A percentile compares a stretch with the other conserved stretches of the same genome.
Evolutionary conservation across 139 green algal genomes (phyloP).

Genomic region (Volvox africanus): DNA sequence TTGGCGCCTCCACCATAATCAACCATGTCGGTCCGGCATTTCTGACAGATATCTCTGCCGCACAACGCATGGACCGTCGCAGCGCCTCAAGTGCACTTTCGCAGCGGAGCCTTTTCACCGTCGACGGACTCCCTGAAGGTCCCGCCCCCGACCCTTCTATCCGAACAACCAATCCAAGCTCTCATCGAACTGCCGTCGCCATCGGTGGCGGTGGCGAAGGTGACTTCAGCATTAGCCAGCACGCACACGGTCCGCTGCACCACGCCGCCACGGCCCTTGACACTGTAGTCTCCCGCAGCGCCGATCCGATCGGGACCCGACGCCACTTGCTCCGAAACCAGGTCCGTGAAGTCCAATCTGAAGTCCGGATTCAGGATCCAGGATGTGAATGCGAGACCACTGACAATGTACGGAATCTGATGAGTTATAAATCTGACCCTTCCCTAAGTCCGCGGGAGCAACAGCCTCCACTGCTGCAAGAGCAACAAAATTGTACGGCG

Average conservation of each 20-base stretch:
- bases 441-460: background rate
- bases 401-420: conserved; percentile 27
- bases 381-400: background rate
- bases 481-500: background rate
- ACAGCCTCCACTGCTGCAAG: background rate
- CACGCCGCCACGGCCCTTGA: background rate
- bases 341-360: background rate
- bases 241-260: background rate
- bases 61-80: background rate
- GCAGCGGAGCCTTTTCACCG: conserved; percentile 9
- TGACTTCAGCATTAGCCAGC: no score
- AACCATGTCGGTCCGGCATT: background rate
- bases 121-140: conserved; percentile 16
- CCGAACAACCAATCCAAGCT: background rate
- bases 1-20: background rate
- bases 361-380: background rate
- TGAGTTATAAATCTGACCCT: conserved; percentile 21
- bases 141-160: background rate
- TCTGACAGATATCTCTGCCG: background rate
- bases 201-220: no score
- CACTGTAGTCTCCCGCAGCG: no score
- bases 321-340: background rate
- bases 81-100: background rate
- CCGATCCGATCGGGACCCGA: no score
- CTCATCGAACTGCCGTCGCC: no score